These are phyloP conservation scores for Eucalyptus decipiens DNA, from an alignment of 345 rosid species.

Conservation along the genomic window DNA sequence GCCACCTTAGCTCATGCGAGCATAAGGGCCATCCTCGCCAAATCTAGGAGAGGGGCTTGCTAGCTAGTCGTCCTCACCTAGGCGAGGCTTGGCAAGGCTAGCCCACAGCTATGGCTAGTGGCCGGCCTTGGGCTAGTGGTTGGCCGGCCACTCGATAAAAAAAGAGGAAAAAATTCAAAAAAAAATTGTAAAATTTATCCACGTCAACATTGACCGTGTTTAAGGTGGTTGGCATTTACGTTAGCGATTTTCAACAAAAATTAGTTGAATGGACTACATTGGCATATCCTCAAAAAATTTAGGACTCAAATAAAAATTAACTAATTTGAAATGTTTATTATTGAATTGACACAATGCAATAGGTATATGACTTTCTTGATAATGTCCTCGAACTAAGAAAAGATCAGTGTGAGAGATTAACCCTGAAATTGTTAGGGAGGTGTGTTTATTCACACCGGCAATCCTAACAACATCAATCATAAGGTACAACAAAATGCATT, in stretches of 20 bases:
- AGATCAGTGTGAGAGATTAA: neutral
- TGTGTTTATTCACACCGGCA: neutral
- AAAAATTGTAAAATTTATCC: too few relatives aligned
- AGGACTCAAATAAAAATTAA: neutral
- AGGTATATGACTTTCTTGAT: too few relatives aligned
- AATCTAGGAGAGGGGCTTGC: too few relatives aligned
- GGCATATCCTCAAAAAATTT: too few relatives aligned
- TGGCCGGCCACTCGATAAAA: fast-evolving
- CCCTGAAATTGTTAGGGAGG: neutral
- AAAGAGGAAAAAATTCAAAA: fast-evolving
- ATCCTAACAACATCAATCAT: neutral
- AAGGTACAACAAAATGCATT: neutral
- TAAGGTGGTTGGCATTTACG: fast-evolving
- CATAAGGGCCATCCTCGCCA: too few relatives aligned
- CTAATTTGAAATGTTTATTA: neutral
- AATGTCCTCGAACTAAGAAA: neutral
- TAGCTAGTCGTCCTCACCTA: fast-evolving
- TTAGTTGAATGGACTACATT: fast-evolving
- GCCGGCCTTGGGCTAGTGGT: too few relatives aligned
- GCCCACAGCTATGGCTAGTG: fast-evolving
- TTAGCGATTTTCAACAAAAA: too few relatives aligned
- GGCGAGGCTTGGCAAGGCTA: too few relatives aligned
- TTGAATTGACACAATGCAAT: too few relatives aligned
- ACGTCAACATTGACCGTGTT: fast-evolving
- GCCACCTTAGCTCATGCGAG: too few relatives aligned